Conservation (phyloP, 2,329 filamentous ascomycete species). For the Fusarium cicatricum region DNA sequence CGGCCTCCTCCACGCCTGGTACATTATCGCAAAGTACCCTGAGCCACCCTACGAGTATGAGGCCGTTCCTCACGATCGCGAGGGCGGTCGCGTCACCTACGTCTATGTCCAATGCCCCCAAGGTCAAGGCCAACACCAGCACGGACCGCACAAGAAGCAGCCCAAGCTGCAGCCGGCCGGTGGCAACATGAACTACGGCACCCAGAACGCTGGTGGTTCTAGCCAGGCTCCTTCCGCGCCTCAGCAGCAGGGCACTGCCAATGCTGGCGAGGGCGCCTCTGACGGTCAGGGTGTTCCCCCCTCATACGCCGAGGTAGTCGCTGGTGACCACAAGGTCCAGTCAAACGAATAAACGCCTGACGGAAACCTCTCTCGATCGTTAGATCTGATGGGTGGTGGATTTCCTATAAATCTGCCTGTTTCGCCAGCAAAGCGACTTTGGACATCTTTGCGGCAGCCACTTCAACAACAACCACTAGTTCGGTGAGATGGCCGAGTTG, state of each 20-base stretch:
- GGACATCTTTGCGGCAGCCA: constrained; percentile 20
- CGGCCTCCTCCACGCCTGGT: constrained; percentile 94
- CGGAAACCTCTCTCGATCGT: background rate
- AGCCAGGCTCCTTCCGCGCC: constrained; percentile 36
- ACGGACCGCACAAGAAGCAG: constrained; percentile 36
- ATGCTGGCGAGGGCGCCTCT: constrained; percentile 52
- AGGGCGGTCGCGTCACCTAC: constrained; percentile 73
- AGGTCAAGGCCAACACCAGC: constrained; percentile 46
- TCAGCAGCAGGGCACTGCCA: constrained; percentile 45
- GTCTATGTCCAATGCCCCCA: constrained; percentile 72
- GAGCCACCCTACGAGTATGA: constrained; percentile 78
- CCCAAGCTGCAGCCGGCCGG: constrained; percentile 44
- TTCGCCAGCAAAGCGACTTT: constrained; percentile 5
- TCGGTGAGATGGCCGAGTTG: constrained; percentile 41
- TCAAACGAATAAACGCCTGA: constrained; percentile 40
- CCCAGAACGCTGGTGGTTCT: constrained; percentile 42
- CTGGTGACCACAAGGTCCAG: constrained; percentile 92
- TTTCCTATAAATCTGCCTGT: background rate
- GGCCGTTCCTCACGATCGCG: constrained; percentile 63
- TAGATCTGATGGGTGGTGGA: background rate
- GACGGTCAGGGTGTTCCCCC: constrained; percentile 69
- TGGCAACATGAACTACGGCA: constrained; percentile 57
- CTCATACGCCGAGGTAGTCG: constrained; percentile 88
- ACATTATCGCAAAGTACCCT: constrained; percentile 92
- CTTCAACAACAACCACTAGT: constrained; percentile 1